A percentile compares a stretch with the other conserved stretches of the same genome.
phyloP scores from a whole-genome alignment of 1,284 basidiomycete genomes.

The Trametes sp. region DNA sequence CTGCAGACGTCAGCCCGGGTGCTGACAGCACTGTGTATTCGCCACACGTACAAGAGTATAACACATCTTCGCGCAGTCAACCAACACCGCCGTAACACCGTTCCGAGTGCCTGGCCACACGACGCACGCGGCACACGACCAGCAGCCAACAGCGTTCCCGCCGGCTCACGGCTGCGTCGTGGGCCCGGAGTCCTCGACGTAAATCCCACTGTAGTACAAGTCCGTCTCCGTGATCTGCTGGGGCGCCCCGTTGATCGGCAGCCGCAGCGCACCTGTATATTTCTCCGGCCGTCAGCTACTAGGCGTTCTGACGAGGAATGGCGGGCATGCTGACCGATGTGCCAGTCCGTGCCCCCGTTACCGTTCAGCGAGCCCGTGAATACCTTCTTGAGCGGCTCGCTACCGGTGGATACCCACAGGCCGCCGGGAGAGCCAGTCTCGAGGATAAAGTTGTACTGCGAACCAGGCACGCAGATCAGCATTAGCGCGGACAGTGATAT shows the following conservation, averaged over 20 bases:
- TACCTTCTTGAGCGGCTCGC: slow-evolving; percentile 34
- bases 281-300: slow-evolving; percentile 5
- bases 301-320: not conserved
- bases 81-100: not conserved
- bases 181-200: slow-evolving; percentile 38
- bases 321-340: slow-evolving; percentile 29
- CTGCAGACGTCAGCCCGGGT: not conserved
- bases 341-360: slow-evolving; percentile 40
- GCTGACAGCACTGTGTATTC: not conserved
- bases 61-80: not conserved
- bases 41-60: not conserved
- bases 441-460: slow-evolving; percentile 39
- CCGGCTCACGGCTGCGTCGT: slow-evolving; percentile 27
- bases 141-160: not conserved
- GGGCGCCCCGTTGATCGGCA: slow-evolving; percentile 34
- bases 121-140: not conserved
- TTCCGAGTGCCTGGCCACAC: not conserved
- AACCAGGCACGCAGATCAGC: not conserved
- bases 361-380: slow-evolving; percentile 39
- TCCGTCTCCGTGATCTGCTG: slow-evolving; percentile 40
- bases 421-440: slow-evolving; percentile 38
- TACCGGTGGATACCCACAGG: slow-evolving; percentile 40
- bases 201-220: slow-evolving; percentile 38
- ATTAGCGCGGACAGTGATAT: not conserved
- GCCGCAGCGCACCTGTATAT: slow-evolving; percentile 33